A percentile compares a stretch with the other conserved stretches of the same genome.
phyloP scores from a whole-genome alignment of 805 yeast genomes.

The Cyberlindnera maritima region DNA sequence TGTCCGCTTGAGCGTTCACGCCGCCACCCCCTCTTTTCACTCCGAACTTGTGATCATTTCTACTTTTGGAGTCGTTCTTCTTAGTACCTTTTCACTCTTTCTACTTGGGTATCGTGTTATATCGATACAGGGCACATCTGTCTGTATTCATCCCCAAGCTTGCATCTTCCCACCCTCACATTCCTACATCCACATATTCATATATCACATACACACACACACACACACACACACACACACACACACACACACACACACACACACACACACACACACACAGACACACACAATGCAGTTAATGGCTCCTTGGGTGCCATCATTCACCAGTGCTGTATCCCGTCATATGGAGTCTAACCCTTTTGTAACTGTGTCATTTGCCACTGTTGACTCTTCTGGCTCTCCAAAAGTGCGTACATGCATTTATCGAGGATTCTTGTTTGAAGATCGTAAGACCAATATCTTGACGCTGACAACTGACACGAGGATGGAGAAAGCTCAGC shows the following conservation, averaged over 20 bases:
- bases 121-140: too few species aligned
- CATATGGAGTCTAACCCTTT: constrained; percentile 48
- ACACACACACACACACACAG: background rate
- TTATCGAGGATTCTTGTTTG: constrained; percentile 71
- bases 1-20: too few species aligned
- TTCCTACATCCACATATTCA: too few species aligned
- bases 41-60: too few species aligned
- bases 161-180: too few species aligned
- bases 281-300: constrained; percentile 34
- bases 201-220: too few species aligned
- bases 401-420: constrained; percentile 74
- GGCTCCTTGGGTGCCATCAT: constrained; percentile 79
- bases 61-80: too few species aligned
- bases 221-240: background rate
- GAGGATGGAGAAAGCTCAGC: constrained; percentile 61
- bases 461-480: constrained; percentile 69
- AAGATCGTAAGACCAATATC: constrained; percentile 63
- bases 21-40: too few species aligned
- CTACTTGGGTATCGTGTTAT: too few species aligned
- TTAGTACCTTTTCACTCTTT: too few species aligned
- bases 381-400: constrained; percentile 49
- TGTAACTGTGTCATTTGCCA: constrained; percentile 63
- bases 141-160: too few species aligned
- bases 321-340: constrained; percentile 49
- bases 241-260: too few species aligned